A percentile compares a stretch with the other conserved stretches of the same genome.
phyloP scores from a whole-genome alignment of 352 stramenopile species.

The Phytophthora pseudosyringae region DNA sequence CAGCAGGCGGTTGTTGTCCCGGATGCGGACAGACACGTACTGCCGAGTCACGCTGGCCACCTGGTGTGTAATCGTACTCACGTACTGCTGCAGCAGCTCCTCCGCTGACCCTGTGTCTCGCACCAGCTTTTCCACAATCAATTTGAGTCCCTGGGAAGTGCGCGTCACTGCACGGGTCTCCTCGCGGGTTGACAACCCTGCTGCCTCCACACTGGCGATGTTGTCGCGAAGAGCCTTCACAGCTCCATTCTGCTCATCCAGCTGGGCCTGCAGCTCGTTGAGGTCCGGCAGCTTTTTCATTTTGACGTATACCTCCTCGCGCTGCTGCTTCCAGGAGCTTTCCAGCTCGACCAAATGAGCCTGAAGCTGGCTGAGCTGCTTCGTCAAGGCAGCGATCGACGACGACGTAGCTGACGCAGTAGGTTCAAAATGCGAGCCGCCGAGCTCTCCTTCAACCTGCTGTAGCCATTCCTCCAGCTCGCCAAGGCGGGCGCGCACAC shows the following conservation, averaged over 20 bases:
- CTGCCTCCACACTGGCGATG: conserved; percentile 49
- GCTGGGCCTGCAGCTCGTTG: conserved; percentile 43
- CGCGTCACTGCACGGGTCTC: conserved; percentile 55
- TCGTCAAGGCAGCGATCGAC: conserved; percentile 27
- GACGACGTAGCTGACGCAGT: conserved; percentile 11
- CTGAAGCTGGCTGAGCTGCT: conserved; percentile 29
- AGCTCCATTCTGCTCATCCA: conserved; percentile 49
- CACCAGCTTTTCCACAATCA: conserved; percentile 81
- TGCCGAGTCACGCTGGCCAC: conserved; percentile 83
- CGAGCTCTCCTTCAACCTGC: conserved; percentile 74
- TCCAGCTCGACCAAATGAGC: conserved; percentile 28
- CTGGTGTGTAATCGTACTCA: conserved; percentile 87
- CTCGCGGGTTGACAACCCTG: conserved; percentile 45
- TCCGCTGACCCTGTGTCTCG: conserved; percentile 73
- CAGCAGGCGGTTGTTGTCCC: conserved; percentile 90
- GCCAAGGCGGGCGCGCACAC: conserved; percentile 54
- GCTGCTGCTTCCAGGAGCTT: conserved; percentile 21
- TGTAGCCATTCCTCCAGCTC: conserved; percentile 85
- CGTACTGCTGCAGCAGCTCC: conserved; percentile 80
- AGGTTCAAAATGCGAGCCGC: conserved; percentile 48
- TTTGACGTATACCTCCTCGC: conserved; percentile 20
- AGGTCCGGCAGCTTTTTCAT: conserved; percentile 29
- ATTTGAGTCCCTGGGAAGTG: conserved; percentile 65
- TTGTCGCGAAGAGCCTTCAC: conserved; percentile 50
- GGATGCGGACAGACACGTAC: conserved; percentile 82